phyloP scores from a whole-genome alignment of 2,329 filamentous ascomycete genomes.

The Waltergamsia citrina region DNA sequence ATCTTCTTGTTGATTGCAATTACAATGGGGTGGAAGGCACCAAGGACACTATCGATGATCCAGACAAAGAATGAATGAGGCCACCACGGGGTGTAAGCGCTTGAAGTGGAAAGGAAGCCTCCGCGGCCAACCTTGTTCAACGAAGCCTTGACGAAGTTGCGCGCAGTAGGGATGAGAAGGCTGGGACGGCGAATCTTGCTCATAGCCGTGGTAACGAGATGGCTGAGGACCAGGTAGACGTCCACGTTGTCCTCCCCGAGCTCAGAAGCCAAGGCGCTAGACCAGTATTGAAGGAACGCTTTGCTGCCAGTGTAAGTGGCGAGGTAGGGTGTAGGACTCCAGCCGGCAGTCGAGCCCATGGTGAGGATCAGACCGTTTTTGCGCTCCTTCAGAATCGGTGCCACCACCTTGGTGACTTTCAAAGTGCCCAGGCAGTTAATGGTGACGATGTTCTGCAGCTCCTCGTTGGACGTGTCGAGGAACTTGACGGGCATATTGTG shows the following conservation, averaged over 20 bases:
- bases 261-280: conserved; percentile 73
- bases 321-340: conserved; percentile 82
- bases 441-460: conserved; percentile 83
- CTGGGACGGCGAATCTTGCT: conserved; percentile 82
- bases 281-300: conserved; percentile 97
- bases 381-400: conserved; percentile 74
- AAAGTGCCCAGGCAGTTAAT: conserved; percentile 93
- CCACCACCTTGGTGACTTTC: conserved; percentile 75
- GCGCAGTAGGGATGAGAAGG: conserved; percentile 69
- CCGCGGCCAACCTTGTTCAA: conserved; percentile 76
- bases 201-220: conserved; percentile 94
- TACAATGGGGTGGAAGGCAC: conserved; percentile 34
- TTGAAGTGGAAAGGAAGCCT: conserved; percentile 67
- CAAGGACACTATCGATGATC: conserved; percentile 55
- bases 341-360: conserved; percentile 94
- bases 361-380: conserved; percentile 86
- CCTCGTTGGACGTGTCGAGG: conserved; percentile 64
- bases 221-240: conserved; percentile 85
- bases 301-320: conserved; percentile 98
- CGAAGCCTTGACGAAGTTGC: conserved; percentile 69
- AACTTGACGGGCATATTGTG: conserved; percentile 92
- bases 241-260: conserved; percentile 72
- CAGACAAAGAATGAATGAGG: conserved; percentile 83
- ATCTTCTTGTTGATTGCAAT: conserved; percentile 51
- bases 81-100: conserved; percentile 91